phyloP scores from a whole-genome alignment of 495 filamentous ascomycete genomes.

The Chaetomium cochliodes region DNA sequence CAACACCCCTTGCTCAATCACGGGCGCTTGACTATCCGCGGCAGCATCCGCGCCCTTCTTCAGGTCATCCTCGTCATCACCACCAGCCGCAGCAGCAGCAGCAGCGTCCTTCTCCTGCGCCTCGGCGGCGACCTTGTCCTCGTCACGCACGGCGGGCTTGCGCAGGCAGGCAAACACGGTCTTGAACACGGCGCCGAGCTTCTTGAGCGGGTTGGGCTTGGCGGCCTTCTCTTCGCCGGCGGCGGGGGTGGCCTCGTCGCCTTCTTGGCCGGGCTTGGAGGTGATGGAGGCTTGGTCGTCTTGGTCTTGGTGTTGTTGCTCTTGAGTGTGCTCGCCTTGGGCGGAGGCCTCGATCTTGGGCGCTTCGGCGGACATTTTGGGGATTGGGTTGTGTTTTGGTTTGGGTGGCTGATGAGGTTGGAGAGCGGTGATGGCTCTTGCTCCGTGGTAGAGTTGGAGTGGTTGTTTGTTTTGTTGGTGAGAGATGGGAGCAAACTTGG shows the following conservation, averaged over 20 bases:
- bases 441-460: too few species aligned
- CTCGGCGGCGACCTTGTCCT: background rate
- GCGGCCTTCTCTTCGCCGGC: conserved; percentile 5
- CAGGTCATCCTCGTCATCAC: background rate
- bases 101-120: background rate
- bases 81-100: background rate
- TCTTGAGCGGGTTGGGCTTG: conserved; percentile 23
- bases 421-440: too few species aligned
- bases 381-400: too few species aligned
- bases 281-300: background rate
- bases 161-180: conserved; percentile 20
- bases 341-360: conserved; percentile 37
- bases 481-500: too few species aligned
- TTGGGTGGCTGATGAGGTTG: too few species aligned
- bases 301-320: conserved; percentile 3
- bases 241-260: background rate
- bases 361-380: conserved; percentile 47
- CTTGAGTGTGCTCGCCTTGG: conserved; percentile 1
- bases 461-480: too few species aligned
- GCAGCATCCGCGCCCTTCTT: too few species aligned
- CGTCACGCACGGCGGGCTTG: conserved; percentile 12
- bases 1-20: too few species aligned
- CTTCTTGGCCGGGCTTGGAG: background rate
- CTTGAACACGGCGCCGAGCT: conserved; percentile 14
- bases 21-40: too few species aligned